phyloP scores from a whole-genome alignment of 495 filamentous ascomycete genomes.

The Platismatia glauca region DNA sequence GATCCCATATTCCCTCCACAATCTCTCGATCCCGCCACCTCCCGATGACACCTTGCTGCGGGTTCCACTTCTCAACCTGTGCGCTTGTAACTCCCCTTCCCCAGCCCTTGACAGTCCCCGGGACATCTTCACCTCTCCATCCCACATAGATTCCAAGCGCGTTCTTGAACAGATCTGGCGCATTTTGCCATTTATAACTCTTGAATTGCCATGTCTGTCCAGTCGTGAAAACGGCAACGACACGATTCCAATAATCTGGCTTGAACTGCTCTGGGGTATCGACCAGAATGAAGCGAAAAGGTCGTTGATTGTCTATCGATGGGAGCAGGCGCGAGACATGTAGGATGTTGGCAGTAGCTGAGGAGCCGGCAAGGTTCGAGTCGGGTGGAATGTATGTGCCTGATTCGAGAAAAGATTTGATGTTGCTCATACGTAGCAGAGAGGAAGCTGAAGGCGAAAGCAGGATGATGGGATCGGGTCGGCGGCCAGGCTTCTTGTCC shows the following conservation, averaged over 20 bases:
- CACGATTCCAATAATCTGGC: slow-evolving; percentile 92
- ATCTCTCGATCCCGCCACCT: slow-evolving; percentile 90
- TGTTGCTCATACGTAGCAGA: slow-evolving; percentile 93
- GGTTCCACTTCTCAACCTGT: slow-evolving; percentile 70
- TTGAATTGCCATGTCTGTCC: slow-evolving; percentile 99
- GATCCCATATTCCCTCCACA: slow-evolving; percentile 86
- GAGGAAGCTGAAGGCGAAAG: slow-evolving; percentile 97
- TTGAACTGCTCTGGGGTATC: slow-evolving; percentile 90
- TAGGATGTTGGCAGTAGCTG: slow-evolving; percentile 62
- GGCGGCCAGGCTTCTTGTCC: slow-evolving; percentile 46
- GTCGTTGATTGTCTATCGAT: slow-evolving; percentile 57
- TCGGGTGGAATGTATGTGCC: slow-evolving; percentile 75
- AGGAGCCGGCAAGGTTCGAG: slow-evolving; percentile 48
- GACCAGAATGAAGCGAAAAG: slow-evolving; percentile 89
- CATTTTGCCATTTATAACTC: slow-evolving; percentile 89
- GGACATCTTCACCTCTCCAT: slow-evolving; percentile 77
- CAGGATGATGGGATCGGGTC: slow-evolving; percentile 91
- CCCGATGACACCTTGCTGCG: slow-evolving; percentile 44
- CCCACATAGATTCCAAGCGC: slow-evolving; percentile 83
- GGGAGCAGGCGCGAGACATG: slow-evolving; percentile 74
- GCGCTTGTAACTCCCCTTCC: slow-evolving; percentile 70
- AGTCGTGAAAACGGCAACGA: slow-evolving; percentile 96
- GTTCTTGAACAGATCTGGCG: slow-evolving; percentile 80
- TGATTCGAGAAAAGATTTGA: slow-evolving; percentile 86
- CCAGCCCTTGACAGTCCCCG: slow-evolving; percentile 68